Evolutionary conservation across 352 stramenopile genomes (phyloP), one percentile per base, ranked within the genome.

Genomic region (Globisporangium mamillatum): DNA sequence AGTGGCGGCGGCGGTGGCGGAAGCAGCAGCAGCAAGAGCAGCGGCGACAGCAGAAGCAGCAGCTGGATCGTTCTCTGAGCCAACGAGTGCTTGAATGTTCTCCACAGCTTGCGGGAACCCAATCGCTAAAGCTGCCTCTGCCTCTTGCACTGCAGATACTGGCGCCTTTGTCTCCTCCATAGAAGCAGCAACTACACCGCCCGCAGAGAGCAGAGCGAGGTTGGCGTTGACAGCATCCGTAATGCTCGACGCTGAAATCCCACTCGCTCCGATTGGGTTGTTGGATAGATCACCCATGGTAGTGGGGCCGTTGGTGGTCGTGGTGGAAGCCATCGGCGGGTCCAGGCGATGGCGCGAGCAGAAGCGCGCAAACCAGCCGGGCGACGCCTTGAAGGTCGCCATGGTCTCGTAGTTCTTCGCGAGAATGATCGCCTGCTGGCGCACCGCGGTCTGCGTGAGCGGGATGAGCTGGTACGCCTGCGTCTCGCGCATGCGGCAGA

Each of bases 281-380:
- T 22, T 63, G 12, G 48, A 22, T 25, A 73, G n/a, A n/a, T 68
- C 68, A 36, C 46, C 44, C 38, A 54, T 22, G 3, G 7, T 52
- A 9, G 20, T 20, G 18, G 44, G 22, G 5, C 18, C 6, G 3
- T 52, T 52, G 16, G 16, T 52, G 44, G 44, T 52, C 4, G 44
- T 61, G 4, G 46, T 24, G 16, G 63, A 48, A 10, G 54, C 74
- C 44, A 88, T 79, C 24, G 84, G 81, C 32, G 88, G 85, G 60
- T 94, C 86, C 25, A 96, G 73, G 58, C 83, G 83, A 63, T 96
- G 87, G 27, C 88, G 84, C 61, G 88, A 93, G 74, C 89, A 96
- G 70, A 95, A 96, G 66, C 89, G 87, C 65, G 87, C 84, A 66
- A 95, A 96, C 89, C 89, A 96, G 29, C 89, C 88, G 0, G 87